phyloP scores from a whole-genome alignment of 352 stramenopile genomes.

The Phytopythium cucurbitacearum region DNA sequence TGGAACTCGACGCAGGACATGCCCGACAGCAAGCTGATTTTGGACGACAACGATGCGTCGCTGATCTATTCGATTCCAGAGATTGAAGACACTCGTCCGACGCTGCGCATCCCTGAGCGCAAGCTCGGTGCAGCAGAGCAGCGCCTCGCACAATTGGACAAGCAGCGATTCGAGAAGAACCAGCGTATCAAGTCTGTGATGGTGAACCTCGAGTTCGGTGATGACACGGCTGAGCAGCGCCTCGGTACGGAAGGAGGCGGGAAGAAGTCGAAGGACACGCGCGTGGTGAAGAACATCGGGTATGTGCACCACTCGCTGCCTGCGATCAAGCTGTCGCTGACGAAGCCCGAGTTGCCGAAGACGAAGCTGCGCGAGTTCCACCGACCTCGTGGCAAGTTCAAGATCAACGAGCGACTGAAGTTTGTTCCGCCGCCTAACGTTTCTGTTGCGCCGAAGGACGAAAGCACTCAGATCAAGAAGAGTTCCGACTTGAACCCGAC shows the following conservation, averaged over 20 bases:
- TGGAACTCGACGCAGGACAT: slow-evolving; percentile 81
- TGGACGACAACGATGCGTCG: slow-evolving; percentile 80
- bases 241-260: slow-evolving; percentile 59
- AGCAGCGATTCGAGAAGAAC: slow-evolving; percentile 73
- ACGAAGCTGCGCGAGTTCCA: slow-evolving; percentile 81
- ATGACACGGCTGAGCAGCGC: slow-evolving; percentile 62
- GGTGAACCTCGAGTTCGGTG: slow-evolving; percentile 72
- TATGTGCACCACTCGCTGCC: slow-evolving; percentile 81
- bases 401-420: slow-evolving; percentile 74
- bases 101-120: slow-evolving; percentile 74
- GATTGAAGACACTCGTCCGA: slow-evolving; percentile 79
- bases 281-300: slow-evolving; percentile 83
- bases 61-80: slow-evolving; percentile 74
- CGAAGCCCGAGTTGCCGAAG: slow-evolving; percentile 81
- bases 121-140: slow-evolving; percentile 79
- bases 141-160: slow-evolving; percentile 61
- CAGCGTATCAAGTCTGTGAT: slow-evolving; percentile 81
- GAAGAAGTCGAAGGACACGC: slow-evolving; percentile 82
- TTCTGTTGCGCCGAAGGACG: slow-evolving; percentile 42
- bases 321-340: slow-evolving; percentile 85
- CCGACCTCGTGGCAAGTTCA: slow-evolving; percentile 79
- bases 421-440: slow-evolving; percentile 42
- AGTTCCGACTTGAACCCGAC: slow-evolving; percentile 75
- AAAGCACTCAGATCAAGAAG: slow-evolving; percentile 87
- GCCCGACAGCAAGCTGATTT: slow-evolving; percentile 72